Percentiles rank a stretch among this genome's conserved stretches.
Conservation (phyloP, 2,329 filamentous ascomycete genomes). For the Periglandula ipomoeae region DNA sequence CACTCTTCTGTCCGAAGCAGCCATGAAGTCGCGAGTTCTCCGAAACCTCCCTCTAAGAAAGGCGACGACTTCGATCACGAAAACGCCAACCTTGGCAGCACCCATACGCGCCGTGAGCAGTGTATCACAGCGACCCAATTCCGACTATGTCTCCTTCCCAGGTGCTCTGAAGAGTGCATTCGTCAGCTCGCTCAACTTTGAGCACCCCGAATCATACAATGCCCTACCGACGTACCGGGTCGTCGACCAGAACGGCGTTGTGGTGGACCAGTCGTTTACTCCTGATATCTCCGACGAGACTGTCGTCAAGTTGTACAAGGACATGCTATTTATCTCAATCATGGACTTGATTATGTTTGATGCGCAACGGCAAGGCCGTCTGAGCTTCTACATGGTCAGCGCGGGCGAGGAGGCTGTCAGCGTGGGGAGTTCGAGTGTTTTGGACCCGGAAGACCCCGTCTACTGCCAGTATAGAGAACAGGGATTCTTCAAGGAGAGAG, state of each 20-base stretch:
- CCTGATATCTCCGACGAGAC: conserved; percentile 59
- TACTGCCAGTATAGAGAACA: conserved; percentile 94
- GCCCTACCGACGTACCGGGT: conserved; percentile 87
- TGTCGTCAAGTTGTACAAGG: conserved; percentile 50
- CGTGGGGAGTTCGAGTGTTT: conserved; percentile 75
- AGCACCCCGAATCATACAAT: conserved; percentile 59
- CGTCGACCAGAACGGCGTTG: conserved; percentile 76
- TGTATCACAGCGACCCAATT: conserved; percentile 47
- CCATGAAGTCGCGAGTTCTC: conserved; percentile 26
- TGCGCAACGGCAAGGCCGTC: conserved; percentile 84
- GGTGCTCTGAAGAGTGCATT: conserved; percentile 95
- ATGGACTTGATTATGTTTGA: conserved; percentile 99
- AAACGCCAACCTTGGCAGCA: conserved; percentile 13
- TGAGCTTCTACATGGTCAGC: conserved; percentile 97
- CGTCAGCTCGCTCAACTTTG: conserved; percentile 69
- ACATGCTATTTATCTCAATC: conserved; percentile 63
- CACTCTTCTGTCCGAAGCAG: conserved; percentile 1
- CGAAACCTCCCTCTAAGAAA: conserved; percentile 19
- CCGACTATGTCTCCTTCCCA: conserved; percentile 63
- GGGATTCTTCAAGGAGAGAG: conserved; percentile 82
- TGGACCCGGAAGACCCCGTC: conserved; percentile 77
- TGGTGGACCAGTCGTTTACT: conserved; percentile 65
- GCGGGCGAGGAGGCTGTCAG: conserved; percentile 92
- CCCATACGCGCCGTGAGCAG: conserved; percentile 33
- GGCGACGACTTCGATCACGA: conserved; percentile 13